Percentiles rank a stretch among this genome's conserved stretches.
phyloP scores from a whole-genome alignment of 192 early-diverging fungal species.

The Backusella macrospora region DNA sequence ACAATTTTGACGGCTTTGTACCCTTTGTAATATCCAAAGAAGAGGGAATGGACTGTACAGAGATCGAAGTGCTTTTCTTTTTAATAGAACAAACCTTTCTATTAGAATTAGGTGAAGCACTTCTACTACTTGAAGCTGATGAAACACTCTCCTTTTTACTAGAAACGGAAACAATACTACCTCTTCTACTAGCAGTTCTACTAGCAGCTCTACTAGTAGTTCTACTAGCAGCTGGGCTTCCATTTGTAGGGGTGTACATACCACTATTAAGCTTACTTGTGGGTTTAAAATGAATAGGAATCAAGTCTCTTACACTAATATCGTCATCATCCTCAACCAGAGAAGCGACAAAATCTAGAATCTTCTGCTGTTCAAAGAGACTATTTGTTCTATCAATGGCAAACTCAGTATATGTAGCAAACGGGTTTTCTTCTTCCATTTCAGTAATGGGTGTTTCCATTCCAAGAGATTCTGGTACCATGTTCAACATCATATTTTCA shows the following conservation, averaged over 20 bases:
- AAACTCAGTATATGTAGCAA: conserved; percentile 1
- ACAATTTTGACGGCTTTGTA: conserved; percentile 9
- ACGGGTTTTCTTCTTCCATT: not conserved
- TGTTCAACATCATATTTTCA: not conserved
- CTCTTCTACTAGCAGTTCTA: not conserved
- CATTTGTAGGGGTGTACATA: not conserved
- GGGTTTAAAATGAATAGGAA: conserved; percentile 33
- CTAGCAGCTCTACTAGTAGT: not conserved
- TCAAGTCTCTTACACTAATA: conserved; percentile 37
- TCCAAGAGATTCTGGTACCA: not conserved
- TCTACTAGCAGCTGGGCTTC: not conserved
- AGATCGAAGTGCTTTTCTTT: too few relatives aligned
- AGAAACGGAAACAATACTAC: not conserved
- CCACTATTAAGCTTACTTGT: conserved; percentile 23
- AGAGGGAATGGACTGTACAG: not conserved
- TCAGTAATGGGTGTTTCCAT: not conserved
- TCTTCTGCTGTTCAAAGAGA: not conserved
- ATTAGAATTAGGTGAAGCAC: not conserved
- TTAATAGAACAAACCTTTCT: not conserved
- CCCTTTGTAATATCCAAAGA: not conserved
- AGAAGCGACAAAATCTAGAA: not conserved
- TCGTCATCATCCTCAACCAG: conserved; percentile 22
- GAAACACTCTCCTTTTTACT: not conserved
- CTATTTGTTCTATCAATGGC: conserved; percentile 23
- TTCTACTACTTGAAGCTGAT: not conserved